phyloP scores from a whole-genome alignment of 148 eudicot genomes.

The Spergularia bocconei region DNA sequence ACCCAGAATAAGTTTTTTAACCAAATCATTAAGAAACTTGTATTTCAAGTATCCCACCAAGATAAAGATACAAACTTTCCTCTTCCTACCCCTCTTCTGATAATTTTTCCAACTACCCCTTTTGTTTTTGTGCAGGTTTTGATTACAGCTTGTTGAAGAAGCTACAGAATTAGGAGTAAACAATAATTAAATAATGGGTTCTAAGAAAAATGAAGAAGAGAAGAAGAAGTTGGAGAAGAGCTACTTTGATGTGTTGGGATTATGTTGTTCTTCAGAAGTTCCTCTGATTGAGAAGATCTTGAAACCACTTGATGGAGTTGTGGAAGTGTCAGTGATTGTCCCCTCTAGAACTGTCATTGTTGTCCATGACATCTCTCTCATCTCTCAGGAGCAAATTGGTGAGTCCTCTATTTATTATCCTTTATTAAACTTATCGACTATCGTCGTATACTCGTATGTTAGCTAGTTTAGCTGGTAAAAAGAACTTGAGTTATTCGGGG shows the following conservation, averaged over 20 bases:
- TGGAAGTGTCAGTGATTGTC: slow-evolving; percentile 58
- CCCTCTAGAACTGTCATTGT: slow-evolving; percentile 80
- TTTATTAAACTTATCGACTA: too few relatives aligned
- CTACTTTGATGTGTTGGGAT: slow-evolving; percentile 74
- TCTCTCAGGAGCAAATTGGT: slow-evolving; percentile 71
- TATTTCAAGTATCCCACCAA: too few relatives aligned
- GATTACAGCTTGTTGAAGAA: neutral
- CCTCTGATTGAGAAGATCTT: slow-evolving; percentile 68
- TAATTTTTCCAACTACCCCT: neutral
- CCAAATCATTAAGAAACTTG: too few relatives aligned
- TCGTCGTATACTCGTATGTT: too few relatives aligned
- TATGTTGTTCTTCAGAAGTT: slow-evolving; percentile 79
- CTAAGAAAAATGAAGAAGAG: neutral
- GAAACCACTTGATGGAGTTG: slow-evolving; percentile 57
- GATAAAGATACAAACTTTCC: neutral
- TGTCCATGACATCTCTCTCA: slow-evolving; percentile 52
- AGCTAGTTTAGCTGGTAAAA: neutral
- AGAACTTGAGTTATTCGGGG: neutral
- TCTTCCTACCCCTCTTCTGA: neutral
- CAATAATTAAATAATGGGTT: neutral
- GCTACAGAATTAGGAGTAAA: neutral
- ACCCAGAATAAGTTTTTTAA: too few relatives aligned
- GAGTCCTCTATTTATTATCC: neutral
- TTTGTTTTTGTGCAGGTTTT: neutral
- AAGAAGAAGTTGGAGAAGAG: slow-evolving; percentile 44